Percentiles rank a stretch among this genome's conserved stretches.
Evolutionary conservation across 2,329 filamentous ascomycete species (phyloP).

Genomic region (Alternaria postmessia): DNA sequence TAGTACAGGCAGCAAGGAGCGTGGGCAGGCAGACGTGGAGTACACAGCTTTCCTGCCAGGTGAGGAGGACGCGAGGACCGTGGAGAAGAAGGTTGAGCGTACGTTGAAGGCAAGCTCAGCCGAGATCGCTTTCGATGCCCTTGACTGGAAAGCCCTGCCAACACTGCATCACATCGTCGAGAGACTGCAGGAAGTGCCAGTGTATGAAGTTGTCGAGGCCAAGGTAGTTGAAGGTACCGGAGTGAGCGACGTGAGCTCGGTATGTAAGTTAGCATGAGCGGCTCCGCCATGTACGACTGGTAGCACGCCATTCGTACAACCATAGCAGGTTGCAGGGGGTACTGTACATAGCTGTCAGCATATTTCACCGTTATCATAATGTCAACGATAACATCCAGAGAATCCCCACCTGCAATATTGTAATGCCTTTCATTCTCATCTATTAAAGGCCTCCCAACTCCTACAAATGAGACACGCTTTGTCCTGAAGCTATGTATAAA

Average conservation of each 20-base stretch:
- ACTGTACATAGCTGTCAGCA: not conserved
- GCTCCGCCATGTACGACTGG: not conserved
- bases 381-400: not conserved
- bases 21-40: constrained; percentile 62
- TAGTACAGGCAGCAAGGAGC: constrained; percentile 43
- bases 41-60: constrained; percentile 58
- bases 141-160: constrained; percentile 64
- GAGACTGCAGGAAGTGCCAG: constrained; percentile 63
- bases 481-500: constrained; percentile 17
- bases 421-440: constrained; percentile 11
- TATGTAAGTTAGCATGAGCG: constrained; percentile 17
- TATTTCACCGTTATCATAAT: not conserved
- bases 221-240: constrained; percentile 65
- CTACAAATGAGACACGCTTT: constrained; percentile 15
- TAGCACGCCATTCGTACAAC: not conserved
- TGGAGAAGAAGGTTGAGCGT: constrained; percentile 46
- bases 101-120: constrained; percentile 53
- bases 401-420: not conserved
- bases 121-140: constrained; percentile 57
- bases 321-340: not conserved
- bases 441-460: constrained; percentile 6
- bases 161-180: constrained; percentile 67
- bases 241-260: constrained; percentile 58
- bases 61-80: constrained; percentile 40
- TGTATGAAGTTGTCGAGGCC: constrained; percentile 64